Evolutionary conservation across 2,329 filamentous ascomycete genomes (phyloP).

Genomic region (Teratosphaeria pseudoeucalypti): DNA sequence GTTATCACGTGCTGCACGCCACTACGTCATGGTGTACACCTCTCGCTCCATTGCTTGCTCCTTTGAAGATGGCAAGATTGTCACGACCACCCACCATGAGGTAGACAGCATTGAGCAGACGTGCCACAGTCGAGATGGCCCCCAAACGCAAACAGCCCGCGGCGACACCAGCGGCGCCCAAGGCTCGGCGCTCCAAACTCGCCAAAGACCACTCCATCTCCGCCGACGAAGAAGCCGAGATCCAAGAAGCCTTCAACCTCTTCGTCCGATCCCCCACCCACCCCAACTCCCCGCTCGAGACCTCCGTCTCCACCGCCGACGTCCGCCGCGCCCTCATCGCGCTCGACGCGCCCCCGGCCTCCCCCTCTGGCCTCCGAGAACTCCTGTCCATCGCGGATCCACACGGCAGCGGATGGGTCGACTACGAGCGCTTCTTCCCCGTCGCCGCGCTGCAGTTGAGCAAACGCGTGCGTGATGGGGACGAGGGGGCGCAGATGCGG

Average conservation of each 20-base stretch:
- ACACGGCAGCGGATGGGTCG: conserved; percentile 58
- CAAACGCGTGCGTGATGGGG: conserved; percentile 34
- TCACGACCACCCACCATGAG: background rate
- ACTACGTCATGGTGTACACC: background rate
- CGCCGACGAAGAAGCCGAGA: conserved; percentile 76
- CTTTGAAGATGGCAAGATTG: background rate
- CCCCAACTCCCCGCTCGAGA: conserved; percentile 37
- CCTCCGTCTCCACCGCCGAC: conserved; percentile 30
- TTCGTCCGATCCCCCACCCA: conserved; percentile 49
- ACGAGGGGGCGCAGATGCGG: conserved; percentile 39
- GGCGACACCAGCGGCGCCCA: conserved; percentile 10
- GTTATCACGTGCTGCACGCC: background rate
- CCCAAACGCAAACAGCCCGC: conserved; percentile 22
- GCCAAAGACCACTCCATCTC: conserved; percentile 85
- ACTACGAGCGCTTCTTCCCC: conserved; percentile 73
- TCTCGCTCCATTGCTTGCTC: background rate
- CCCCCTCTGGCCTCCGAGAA: conserved; percentile 57
- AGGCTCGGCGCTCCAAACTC: conserved; percentile 65
- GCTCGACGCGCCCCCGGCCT: conserved; percentile 61
- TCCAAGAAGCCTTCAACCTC: conserved; percentile 77
- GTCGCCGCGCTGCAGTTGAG: conserved; percentile 82
- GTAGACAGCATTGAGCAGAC: background rate
- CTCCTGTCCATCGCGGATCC: conserved; percentile 78
- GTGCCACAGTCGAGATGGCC: conserved; percentile 9
- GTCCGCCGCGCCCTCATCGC: conserved; percentile 47